Evolutionary conservation across 192 early-diverging fungal genomes (phyloP).

Genomic region (Backusella luteola): DNA sequence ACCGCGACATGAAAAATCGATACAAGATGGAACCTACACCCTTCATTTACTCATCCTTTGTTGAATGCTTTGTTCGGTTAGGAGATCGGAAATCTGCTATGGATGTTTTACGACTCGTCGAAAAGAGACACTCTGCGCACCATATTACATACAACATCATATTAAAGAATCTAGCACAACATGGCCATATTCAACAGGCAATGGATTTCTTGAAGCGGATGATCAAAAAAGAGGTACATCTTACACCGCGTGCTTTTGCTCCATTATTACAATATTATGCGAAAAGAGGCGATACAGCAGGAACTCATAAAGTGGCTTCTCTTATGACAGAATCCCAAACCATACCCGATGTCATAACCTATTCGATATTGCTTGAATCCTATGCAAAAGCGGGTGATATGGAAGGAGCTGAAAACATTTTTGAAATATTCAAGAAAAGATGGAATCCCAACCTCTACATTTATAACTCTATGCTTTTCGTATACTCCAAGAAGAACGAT

Average conservation of each 20-base stretch:
- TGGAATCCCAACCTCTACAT: conserved; percentile 70
- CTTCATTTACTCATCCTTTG: conserved; percentile 26
- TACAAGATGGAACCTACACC: conserved; percentile 36
- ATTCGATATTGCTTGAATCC: conserved; percentile 75
- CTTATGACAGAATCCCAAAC: conserved; percentile 17
- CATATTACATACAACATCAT: conserved; percentile 43
- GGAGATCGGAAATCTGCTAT: conserved; percentile 22
- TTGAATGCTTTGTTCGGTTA: conserved; percentile 21
- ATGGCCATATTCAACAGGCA: conserved; percentile 37
- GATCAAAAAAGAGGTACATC: conserved; percentile 22
- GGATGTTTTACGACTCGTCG: conserved; percentile 12
- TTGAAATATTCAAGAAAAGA: conserved; percentile 61
- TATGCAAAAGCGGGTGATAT: conserved; percentile 70
- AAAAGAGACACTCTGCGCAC: background rate
- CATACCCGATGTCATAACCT: conserved; percentile 38
- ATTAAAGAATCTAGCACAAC: conserved; percentile 33
- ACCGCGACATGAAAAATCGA: conserved; percentile 42
- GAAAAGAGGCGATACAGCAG: conserved; percentile 31
- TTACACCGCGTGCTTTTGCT: conserved; percentile 40
- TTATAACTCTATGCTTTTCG: conserved; percentile 81
- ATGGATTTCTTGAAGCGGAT: conserved; percentile 39
- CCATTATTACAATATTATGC: conserved; percentile 48
- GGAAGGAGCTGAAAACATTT: conserved; percentile 74
- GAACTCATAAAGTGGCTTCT: conserved; percentile 17
- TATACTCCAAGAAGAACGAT: conserved; percentile 56